These are phyloP conservation scores for Penicillium lagena DNA, from an alignment of 495 filamentous ascomycete species.

Conservation along the genomic window DNA sequence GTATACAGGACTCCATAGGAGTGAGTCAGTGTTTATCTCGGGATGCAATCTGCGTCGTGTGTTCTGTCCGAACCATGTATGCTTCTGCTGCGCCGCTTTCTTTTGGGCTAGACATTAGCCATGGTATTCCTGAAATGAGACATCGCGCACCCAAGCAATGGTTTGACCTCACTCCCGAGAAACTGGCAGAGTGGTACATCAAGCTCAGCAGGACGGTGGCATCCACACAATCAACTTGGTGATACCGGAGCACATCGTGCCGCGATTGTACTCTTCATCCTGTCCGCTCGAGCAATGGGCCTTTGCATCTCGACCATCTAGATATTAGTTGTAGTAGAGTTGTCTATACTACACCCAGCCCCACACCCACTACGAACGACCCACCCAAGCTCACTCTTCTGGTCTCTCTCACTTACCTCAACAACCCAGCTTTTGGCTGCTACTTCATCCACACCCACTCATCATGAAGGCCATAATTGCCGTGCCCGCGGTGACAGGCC, in stretches of 20 bases:
- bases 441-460: neutral
- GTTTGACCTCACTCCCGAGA: slow-evolving; percentile 70
- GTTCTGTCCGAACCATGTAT: slow-evolving; percentile 71
- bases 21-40: slow-evolving; percentile 69
- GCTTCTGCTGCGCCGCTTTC: no score
- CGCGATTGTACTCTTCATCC: slow-evolving; percentile 63
- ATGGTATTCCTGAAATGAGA: slow-evolving; percentile 28
- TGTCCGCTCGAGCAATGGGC: slow-evolving; percentile 60
- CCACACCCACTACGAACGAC: neutral
- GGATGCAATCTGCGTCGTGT: slow-evolving; percentile 72
- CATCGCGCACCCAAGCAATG: slow-evolving; percentile 66
- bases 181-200: slow-evolving; percentile 69
- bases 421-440: no score
- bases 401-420: no score
- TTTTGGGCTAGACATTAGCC: no score
- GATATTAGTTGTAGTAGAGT: slow-evolving; percentile 56
- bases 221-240: slow-evolving; percentile 79
- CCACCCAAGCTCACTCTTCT: neutral
- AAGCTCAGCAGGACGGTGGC: slow-evolving; percentile 63
- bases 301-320: slow-evolving; percentile 61
- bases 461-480: slow-evolving; percentile 68
- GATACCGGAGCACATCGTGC: slow-evolving; percentile 72
- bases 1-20: slow-evolving; percentile 69
- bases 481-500: slow-evolving; percentile 51
- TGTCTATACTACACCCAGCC: neutral